Conservation (phyloP, 2,329 filamentous ascomycete genomes). For the Curvularia lunata region DNA sequence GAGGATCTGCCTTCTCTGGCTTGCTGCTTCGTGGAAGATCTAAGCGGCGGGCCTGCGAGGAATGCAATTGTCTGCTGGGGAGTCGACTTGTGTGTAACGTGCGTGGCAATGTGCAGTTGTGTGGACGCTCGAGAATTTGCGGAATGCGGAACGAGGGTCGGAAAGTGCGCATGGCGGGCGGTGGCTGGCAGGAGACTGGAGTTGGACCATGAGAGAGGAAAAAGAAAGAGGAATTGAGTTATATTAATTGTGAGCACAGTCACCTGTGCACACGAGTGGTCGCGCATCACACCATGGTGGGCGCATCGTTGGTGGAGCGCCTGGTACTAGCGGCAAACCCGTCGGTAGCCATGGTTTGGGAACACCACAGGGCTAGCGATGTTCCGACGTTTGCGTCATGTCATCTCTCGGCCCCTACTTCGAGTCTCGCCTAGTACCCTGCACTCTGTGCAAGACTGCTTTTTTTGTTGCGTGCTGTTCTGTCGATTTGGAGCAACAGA, state of each 20-base stretch:
- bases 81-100: conserved; percentile 28
- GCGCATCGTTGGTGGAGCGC: conserved; percentile 25
- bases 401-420: background rate
- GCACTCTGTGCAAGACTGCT: background rate
- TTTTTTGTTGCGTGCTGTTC: background rate
- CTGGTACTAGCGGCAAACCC: conserved; percentile 26
- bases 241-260: conserved; percentile 15
- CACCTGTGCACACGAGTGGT: conserved; percentile 16
- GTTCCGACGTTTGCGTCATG: background rate
- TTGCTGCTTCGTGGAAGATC: conserved; percentile 32
- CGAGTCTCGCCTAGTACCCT: background rate
- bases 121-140: conserved; percentile 38
- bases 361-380: background rate
- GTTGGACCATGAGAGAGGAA: conserved; percentile 19
- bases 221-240: conserved; percentile 7
- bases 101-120: conserved; percentile 33
- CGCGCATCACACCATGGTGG: conserved; percentile 43
- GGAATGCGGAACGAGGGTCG: conserved; percentile 34
- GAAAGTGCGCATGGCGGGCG: conserved; percentile 37
- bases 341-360: background rate
- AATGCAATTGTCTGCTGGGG: conserved; percentile 18
- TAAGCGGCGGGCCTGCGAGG: conserved; percentile 28
- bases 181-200: conserved; percentile 20
- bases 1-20: conserved; percentile 27
- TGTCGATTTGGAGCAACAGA: background rate